Conservation (phyloP, 345 rosid species). For the Clarkia xantiana region DNA sequence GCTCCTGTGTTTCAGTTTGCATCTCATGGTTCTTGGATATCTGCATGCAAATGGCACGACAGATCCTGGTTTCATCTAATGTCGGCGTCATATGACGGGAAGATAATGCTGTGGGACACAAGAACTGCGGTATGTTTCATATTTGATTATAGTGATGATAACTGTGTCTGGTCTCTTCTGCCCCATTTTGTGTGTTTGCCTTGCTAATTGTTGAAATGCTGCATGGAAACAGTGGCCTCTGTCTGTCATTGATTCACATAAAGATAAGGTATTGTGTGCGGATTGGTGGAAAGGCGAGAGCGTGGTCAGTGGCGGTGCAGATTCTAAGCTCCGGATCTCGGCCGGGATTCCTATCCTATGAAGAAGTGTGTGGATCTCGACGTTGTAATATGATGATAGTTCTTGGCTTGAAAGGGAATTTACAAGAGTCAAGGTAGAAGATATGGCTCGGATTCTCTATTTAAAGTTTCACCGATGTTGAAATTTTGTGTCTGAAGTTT, state of each 20-base stretch:
- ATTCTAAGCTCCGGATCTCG: conserved; percentile 61
- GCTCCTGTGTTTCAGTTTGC: conserved; percentile 79
- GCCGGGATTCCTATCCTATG: conserved; percentile 42
- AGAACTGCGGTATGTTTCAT: conserved; percentile 80
- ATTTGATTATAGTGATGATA: not conserved
- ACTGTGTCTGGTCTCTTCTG: not conserved
- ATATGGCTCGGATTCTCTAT: no score
- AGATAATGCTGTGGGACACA: conserved; percentile 98
- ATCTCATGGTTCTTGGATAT: conserved; percentile 84
- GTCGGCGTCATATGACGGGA: conserved; percentile 90
- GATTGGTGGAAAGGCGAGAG: conserved; percentile 95
- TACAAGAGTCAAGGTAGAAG: no score
- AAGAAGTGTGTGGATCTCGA: conserved; percentile 22
- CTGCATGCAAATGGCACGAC: conserved; percentile 86
- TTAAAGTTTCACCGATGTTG: no score
- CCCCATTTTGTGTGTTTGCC: not conserved
- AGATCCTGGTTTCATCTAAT: conserved; percentile 72
- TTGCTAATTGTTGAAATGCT: not conserved
- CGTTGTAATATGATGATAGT: no score
- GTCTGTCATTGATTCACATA: conserved; percentile 59
- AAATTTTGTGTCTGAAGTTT: no score
- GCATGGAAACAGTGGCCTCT: conserved; percentile 84
- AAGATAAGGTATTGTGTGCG: conserved; percentile 82
- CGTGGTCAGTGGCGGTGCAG: conserved; percentile 82
- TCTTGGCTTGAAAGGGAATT: no score